These are phyloP conservation scores for Pseudoperonospora humuli DNA, from an alignment of 352 stramenopile species.

Conservation along the genomic window DNA sequence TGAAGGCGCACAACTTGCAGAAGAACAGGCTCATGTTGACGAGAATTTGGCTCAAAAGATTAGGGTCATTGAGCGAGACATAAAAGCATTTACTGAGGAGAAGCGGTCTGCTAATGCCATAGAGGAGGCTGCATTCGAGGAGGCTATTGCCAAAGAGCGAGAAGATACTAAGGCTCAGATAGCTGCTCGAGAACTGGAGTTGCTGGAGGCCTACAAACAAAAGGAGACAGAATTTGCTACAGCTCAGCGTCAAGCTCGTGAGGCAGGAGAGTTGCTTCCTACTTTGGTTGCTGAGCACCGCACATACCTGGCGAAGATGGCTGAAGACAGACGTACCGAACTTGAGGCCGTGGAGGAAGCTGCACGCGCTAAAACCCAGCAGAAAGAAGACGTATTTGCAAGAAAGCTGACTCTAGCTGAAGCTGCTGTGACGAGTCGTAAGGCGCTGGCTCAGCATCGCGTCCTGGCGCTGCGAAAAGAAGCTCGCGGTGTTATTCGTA, in stretches of 20 bases:
- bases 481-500: constrained; percentile 55
- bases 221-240: constrained; percentile 74
- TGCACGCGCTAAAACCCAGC: constrained; percentile 33
- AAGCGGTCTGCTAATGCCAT: constrained; percentile 52
- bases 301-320: constrained; percentile 72
- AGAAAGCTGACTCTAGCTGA: constrained; percentile 67
- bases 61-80: constrained; percentile 73
- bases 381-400: constrained; percentile 72
- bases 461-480: constrained; percentile 74
- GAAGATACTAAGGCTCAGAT: constrained; percentile 36
- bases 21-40: constrained; percentile 60
- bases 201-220: constrained; percentile 58
- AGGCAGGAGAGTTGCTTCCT: constrained; percentile 49
- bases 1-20: constrained; percentile 42
- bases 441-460: constrained; percentile 60
- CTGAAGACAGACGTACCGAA: constrained; percentile 59
- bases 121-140: constrained; percentile 55
- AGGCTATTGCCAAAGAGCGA: constrained; percentile 52
- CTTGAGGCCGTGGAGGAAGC: constrained; percentile 42
- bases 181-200: constrained; percentile 66
- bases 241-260: constrained; percentile 52
- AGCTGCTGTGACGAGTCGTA: constrained; percentile 63
- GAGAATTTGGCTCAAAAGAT: constrained; percentile 76
- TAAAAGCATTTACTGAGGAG: constrained; percentile 73
- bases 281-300: constrained; percentile 76